Percentiles rank a stretch among this genome's conserved stretches.
Evolutionary conservation across 2,329 filamentous ascomycete genomes (phyloP).

Genomic region (Aspergillus calidoustus): DNA sequence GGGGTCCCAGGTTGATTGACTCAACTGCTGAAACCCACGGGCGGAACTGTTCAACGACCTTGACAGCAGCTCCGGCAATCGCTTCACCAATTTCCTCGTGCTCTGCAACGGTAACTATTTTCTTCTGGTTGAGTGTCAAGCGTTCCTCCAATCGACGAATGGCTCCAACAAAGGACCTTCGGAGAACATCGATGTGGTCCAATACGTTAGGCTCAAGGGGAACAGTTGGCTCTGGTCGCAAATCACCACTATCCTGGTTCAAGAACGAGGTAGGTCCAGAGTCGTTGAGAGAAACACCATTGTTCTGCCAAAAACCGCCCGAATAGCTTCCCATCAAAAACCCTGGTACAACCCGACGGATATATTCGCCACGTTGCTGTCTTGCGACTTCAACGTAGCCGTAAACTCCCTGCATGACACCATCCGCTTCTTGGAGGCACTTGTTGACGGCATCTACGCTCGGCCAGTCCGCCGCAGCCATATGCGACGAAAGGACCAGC

Average conservation of each 20-base stretch:
- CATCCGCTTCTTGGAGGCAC: slow-evolving; percentile 95
- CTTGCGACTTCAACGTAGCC: slow-evolving; percentile 95
- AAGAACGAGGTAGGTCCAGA: slow-evolving; percentile 71
- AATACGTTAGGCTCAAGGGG: slow-evolving; percentile 76
- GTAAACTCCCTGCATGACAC: slow-evolving; percentile 89
- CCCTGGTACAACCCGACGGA: slow-evolving; percentile 88
- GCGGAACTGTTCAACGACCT: slow-evolving; percentile 84
- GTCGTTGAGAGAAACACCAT: slow-evolving; percentile 66
- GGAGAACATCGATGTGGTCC: slow-evolving; percentile 82
- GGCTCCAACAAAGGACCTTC: slow-evolving; percentile 81
- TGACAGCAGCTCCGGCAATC: slow-evolving; percentile 76
- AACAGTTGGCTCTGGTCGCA: slow-evolving; percentile 70
- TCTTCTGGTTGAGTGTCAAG: slow-evolving; percentile 78
- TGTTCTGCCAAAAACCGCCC: slow-evolving; percentile 85
- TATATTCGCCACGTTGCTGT: slow-evolving; percentile 90
- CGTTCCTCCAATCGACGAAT: slow-evolving; percentile 87
- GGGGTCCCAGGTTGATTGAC: slow-evolving; percentile 82
- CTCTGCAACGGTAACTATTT: slow-evolving; percentile 76
- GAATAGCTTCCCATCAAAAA: slow-evolving; percentile 85
- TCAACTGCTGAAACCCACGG: slow-evolving; percentile 90
- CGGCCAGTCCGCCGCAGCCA: slow-evolving; percentile 94
- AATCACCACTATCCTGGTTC: slow-evolving; percentile 83
- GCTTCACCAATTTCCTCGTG: slow-evolving; percentile 82
- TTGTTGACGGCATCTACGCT: slow-evolving; percentile 93
- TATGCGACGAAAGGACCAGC: slow-evolving; percentile 94